Percentiles rank a stretch among this genome's conserved stretches.
phyloP scores from a whole-genome alignment of 352 stramenopile species.

The Lagenidium sp. region DNA sequence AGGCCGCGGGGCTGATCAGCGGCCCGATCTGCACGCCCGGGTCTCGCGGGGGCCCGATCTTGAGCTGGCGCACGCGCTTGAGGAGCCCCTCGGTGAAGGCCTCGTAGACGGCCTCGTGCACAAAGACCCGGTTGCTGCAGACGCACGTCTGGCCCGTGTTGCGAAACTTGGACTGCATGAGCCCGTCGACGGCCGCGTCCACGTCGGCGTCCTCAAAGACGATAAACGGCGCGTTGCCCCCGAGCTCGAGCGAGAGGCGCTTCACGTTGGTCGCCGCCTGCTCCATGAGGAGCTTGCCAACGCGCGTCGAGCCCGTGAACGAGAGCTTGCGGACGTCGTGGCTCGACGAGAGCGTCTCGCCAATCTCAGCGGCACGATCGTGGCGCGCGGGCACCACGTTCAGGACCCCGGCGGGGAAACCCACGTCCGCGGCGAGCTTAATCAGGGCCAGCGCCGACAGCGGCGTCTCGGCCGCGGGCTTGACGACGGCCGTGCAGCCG shows the following conservation, averaged over 20 bases:
- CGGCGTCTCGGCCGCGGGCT: slow-evolving; percentile 95
- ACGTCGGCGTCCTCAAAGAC: slow-evolving; percentile 88
- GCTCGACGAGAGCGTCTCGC: slow-evolving; percentile 56
- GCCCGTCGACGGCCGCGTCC: slow-evolving; percentile 72
- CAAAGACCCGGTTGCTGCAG: slow-evolving; percentile 90
- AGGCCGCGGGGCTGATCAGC: slow-evolving; percentile 90
- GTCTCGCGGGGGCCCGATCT: slow-evolving; percentile 83
- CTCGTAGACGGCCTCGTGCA: slow-evolving; percentile 91
- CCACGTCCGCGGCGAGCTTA: slow-evolving; percentile 82
- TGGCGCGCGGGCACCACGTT: slow-evolving; percentile 81
- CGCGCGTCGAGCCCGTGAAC: slow-evolving; percentile 82
- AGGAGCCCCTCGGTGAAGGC: slow-evolving; percentile 86
- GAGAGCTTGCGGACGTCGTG: slow-evolving; percentile 84
- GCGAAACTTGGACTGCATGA: slow-evolving; percentile 84
- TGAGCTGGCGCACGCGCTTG: slow-evolving; percentile 66
- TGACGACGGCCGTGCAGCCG: slow-evolving; percentile 95
- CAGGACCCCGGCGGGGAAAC: slow-evolving; percentile 81
- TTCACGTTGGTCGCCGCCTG: slow-evolving; percentile 77
- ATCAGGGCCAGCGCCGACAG: slow-evolving; percentile 91
- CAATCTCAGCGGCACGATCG: slow-evolving; percentile 62
- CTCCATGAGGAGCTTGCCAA: slow-evolving; percentile 76
- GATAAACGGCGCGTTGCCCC: slow-evolving; percentile 90
- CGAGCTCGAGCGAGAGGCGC: slow-evolving; percentile 84
- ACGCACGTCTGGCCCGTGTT: slow-evolving; percentile 88
- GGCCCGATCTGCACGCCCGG: slow-evolving; percentile 84